A percentile compares a stretch with the other conserved stretches of the same genome.
These are phyloP conservation scores for Cytospora piceae DNA, from an alignment of 2,329 filamentous ascomycete species.

Conservation along the genomic window DNA sequence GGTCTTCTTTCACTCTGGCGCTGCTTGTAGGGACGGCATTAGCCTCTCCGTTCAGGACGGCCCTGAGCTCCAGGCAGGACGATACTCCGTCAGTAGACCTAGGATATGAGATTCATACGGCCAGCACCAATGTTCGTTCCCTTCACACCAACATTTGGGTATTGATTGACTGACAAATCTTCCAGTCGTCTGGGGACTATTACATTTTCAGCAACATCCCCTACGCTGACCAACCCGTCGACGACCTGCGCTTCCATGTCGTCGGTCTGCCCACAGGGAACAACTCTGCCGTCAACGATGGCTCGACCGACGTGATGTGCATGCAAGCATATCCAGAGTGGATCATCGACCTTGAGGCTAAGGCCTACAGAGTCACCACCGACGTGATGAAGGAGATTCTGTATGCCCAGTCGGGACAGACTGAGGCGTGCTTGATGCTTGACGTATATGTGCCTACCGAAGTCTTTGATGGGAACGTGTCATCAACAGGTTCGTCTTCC, in stretches of 20 bases:
- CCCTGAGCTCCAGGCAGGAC: conserved; percentile 2
- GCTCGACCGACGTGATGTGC: conserved; percentile 32
- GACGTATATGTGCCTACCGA: conserved; percentile 52
- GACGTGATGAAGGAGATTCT: conserved; percentile 30
- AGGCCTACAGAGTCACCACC: conserved; percentile 19
- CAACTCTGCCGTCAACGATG: conserved; percentile 35
- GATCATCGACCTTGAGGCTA: conserved; percentile 33
- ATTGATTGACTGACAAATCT: not conserved
- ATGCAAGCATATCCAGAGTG: conserved; percentile 39
- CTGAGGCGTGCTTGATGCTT: conserved; percentile 54
- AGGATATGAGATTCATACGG: conserved; percentile 37
- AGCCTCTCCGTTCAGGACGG: conserved; percentile 7
- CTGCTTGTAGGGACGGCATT: not conserved
- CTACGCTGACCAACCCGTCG: conserved; percentile 43
- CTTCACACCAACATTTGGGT: no score
- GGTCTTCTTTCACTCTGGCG: not conserved
- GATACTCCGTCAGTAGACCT: conserved; percentile 34
- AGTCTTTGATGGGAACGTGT: conserved; percentile 31
- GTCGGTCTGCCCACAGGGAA: conserved; percentile 36
- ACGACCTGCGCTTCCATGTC: conserved; percentile 41
- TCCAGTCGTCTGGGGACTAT: conserved; percentile 39
- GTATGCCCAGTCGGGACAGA: conserved; percentile 33
- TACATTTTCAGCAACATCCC: conserved; percentile 46
- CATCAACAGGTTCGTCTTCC: conserved; percentile 6
- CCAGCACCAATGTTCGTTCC: conserved; percentile 33